A percentile compares a stretch with the other conserved stretches of the same genome.
phyloP scores from a whole-genome alignment of 768 basidiomycete genomes.

The Fistulinella prunicolor region DNA sequence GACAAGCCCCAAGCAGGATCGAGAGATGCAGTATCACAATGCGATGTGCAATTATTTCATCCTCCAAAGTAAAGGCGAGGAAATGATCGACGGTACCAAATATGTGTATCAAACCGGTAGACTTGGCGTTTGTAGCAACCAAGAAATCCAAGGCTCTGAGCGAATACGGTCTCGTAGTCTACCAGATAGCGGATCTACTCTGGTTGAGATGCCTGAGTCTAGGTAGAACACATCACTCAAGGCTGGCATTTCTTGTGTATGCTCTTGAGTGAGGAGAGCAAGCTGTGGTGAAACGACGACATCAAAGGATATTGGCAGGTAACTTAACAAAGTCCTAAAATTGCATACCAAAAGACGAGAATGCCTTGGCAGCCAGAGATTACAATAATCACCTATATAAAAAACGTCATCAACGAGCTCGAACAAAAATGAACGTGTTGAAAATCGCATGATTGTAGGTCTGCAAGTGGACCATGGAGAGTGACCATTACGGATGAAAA shows the following conservation, averaged over 20 bases:
- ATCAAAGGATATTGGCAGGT: constrained; percentile 62
- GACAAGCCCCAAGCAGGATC: constrained; percentile 63
- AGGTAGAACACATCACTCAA: constrained; percentile 80
- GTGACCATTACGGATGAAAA: too few relatives aligned
- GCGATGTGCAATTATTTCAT: constrained; percentile 45
- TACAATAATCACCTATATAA: too few relatives aligned
- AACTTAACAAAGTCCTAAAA: too few relatives aligned
- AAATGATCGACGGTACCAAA: constrained; percentile 84
- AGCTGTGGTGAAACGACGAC: constrained; percentile 84
- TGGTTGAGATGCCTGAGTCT: constrained; percentile 67
- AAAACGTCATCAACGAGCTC: too few relatives aligned
- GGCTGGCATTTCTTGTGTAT: constrained; percentile 87
- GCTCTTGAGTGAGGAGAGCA: constrained; percentile 70
- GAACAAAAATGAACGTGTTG: too few relatives aligned
- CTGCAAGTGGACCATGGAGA: too few relatives aligned
- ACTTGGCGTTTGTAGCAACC: constrained; percentile 80
- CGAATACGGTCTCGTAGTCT: constrained; percentile 58
- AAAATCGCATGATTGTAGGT: too few relatives aligned
- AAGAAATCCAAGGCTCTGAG: constrained; percentile 82
- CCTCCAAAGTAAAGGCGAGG: constrained; percentile 50
- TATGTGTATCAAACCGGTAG: constrained; percentile 71
- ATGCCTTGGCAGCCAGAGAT: too few relatives aligned
- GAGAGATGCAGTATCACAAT: constrained; percentile 72
- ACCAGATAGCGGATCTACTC: constrained; percentile 64
- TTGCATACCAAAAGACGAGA: too few relatives aligned